Conservation (phyloP, 805 yeast species). For the Yamadazyma insecticola region DNA sequence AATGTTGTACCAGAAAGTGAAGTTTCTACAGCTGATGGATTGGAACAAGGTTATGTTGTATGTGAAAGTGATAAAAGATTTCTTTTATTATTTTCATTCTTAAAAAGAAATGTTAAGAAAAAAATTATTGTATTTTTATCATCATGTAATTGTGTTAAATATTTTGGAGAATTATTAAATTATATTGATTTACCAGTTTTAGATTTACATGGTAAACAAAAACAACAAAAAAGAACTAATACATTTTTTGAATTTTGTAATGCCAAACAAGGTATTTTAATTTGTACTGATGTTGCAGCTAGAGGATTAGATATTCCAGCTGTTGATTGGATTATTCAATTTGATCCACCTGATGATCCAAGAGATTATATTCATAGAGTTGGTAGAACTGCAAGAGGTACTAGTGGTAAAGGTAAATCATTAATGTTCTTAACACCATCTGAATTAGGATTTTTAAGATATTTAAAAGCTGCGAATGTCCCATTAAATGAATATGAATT, state of each 20-base stretch:
- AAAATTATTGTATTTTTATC: constrained; percentile 91
- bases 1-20: constrained; percentile 85
- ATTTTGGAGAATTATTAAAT: constrained; percentile 89
- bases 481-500: constrained; percentile 97
- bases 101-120: constrained; percentile 89
- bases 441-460: constrained; percentile 91
- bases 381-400: constrained; percentile 97
- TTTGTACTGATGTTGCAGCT: constrained; percentile 99
- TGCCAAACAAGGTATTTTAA: constrained; percentile 87
- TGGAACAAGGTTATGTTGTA: constrained; percentile 97
- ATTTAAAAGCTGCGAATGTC: constrained; percentile 93
- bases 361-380: constrained; percentile 98
- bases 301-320: constrained; percentile 98
- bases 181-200: constrained; percentile 96
- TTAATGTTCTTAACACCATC: constrained; percentile 92
- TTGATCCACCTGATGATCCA: constrained; percentile 99
- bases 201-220: constrained; percentile 96
- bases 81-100: constrained; percentile 81
- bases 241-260: constrained; percentile 98
- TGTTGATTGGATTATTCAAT: constrained; percentile 98
- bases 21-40: constrained; percentile 89
- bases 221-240: constrained; percentile 97
- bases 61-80: constrained; percentile 96
- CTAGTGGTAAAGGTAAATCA: constrained; percentile 85
- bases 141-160: constrained; percentile 95